phyloP scores from a whole-genome alignment of 1,139 yeast genomes.

The Yamadazyma kanchanaburiensis region DNA sequence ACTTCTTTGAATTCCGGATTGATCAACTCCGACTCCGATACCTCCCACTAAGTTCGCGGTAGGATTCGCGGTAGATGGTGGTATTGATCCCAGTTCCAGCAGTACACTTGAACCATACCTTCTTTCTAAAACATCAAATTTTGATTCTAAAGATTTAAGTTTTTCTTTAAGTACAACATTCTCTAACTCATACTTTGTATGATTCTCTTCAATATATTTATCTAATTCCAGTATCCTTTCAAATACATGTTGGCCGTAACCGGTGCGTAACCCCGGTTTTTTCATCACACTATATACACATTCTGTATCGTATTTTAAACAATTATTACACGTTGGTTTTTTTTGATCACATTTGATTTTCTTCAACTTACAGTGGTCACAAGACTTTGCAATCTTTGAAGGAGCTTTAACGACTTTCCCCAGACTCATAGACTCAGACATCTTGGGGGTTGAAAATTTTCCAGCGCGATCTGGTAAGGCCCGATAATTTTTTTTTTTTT shows the following conservation, averaged over 20 bases:
- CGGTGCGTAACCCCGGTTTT: conserved; percentile 27
- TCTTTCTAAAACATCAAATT: conserved; percentile 7
- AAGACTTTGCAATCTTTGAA: conserved; percentile 19
- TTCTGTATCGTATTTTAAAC: conserved; percentile 20
- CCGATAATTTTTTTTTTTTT: too few relatives aligned
- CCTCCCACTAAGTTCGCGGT: not conserved
- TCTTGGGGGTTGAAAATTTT: too few relatives aligned
- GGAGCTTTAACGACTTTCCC: too few relatives aligned
- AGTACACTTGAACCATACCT: not conserved
- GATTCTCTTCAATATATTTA: conserved; percentile 8
- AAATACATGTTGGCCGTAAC: conserved; percentile 25
- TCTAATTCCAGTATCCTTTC: conserved; percentile 15
- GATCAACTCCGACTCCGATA: not conserved
- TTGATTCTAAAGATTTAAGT: conserved; percentile 9
- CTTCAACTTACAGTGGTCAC: conserved; percentile 33
- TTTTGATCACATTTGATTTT: conserved; percentile 33
- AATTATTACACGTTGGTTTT: conserved; percentile 30
- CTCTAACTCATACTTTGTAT: conserved; percentile 7
- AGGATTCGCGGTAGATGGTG: too few relatives aligned
- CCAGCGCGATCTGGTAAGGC: too few relatives aligned
- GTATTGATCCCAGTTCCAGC: too few relatives aligned
- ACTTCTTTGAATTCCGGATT: not conserved
- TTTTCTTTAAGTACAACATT: conserved; percentile 7
- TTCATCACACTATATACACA: conserved; percentile 29
- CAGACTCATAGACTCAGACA: too few relatives aligned